Percentiles rank a stretch among this genome's conserved stretches.
These are phyloP conservation scores for Aspergillus quadricinctus DNA, from an alignment of 2,329 filamentous ascomycete genomes.

Conservation along the genomic window DNA sequence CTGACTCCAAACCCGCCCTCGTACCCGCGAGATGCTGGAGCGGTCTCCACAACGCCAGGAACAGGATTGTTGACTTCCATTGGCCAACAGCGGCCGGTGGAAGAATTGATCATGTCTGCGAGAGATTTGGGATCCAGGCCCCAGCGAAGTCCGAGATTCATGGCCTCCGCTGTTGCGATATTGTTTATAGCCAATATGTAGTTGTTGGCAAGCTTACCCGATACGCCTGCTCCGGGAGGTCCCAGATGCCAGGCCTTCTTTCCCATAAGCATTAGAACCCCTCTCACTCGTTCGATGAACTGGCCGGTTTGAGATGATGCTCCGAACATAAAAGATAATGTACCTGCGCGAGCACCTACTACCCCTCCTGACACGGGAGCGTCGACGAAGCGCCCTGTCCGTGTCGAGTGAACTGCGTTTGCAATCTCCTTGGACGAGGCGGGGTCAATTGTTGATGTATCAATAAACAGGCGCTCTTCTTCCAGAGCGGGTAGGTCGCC, in stretches of 20 bases:
- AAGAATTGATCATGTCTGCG: conserved; percentile 83
- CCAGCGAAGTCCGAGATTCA: conserved; percentile 62
- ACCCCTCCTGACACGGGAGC: conserved; percentile 97
- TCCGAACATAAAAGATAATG: conserved; percentile 94
- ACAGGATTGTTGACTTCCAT: conserved; percentile 96
- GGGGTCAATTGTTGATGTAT: conserved; percentile 95
- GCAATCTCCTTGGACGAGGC: conserved; percentile 76
- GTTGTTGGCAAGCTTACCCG: conserved; percentile 94
- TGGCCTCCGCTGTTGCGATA: conserved; percentile 64
- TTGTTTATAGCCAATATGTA: conserved; percentile 94
- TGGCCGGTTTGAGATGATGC: conserved; percentile 46
- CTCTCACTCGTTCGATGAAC: conserved; percentile 61
- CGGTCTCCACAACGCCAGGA: conserved; percentile 70
- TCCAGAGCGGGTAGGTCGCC: conserved; percentile 47
- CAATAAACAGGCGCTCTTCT: conserved; percentile 76
- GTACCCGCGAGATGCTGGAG: conserved; percentile 74
- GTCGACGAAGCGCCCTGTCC: conserved; percentile 77
- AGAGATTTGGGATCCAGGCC: conserved; percentile 63
- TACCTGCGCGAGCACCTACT: conserved; percentile 80
- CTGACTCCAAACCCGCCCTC: conserved; percentile 70
- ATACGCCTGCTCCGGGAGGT: conserved; percentile 75
- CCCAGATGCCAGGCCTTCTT: conserved; percentile 82
- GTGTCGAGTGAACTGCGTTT: conserved; percentile 60
- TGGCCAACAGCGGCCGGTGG: conserved; percentile 93
- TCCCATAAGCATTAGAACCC: conserved; percentile 76